Evolutionary conservation across 768 basidiomycete genomes (phyloP).

Genomic region (Amyloporia xantha): DNA sequence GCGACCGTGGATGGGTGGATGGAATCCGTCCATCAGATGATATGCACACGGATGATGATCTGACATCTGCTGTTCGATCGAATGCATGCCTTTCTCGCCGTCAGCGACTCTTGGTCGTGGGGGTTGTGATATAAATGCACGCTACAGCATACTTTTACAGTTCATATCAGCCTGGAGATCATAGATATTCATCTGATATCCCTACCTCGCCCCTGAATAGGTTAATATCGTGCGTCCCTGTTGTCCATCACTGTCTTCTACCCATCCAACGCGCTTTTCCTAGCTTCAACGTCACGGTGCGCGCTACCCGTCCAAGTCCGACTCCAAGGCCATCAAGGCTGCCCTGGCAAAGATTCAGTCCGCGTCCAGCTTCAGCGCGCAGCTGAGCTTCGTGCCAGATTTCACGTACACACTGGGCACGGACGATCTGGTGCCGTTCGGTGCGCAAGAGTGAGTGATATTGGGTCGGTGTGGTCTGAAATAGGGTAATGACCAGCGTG

Average conservation of each 20-base stretch:
- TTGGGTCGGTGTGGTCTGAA: too few species aligned
- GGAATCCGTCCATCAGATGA: too few species aligned
- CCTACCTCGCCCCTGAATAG: conserved; percentile 33
- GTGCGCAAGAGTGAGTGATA: conserved; percentile 56
- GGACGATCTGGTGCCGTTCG: conserved; percentile 59
- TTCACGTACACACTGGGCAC: conserved; percentile 54
- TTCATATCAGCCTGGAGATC: too few species aligned
- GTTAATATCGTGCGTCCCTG: conserved; percentile 49
- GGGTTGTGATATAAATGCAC: too few species aligned
- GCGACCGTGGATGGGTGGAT: too few species aligned
- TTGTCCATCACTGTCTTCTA: background rate
- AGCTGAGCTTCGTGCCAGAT: conserved; percentile 49
- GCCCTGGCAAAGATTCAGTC: conserved; percentile 50
- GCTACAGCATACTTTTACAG: too few species aligned
- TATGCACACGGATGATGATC: too few species aligned
- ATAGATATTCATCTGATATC: too few species aligned
- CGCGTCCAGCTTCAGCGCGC: conserved; percentile 36
- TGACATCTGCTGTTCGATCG: too few species aligned
- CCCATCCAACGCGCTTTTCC: background rate
- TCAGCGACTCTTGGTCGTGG: too few species aligned
- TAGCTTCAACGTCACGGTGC: conserved; percentile 81
- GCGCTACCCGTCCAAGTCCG: conserved; percentile 59
- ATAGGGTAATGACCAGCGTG: too few species aligned
- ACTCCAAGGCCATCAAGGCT: conserved; percentile 33
- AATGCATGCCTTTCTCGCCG: too few species aligned